Evolutionary conservation across 2,329 filamentous ascomycete genomes (phyloP).

Genomic region (Penicillium capsulatum): DNA sequence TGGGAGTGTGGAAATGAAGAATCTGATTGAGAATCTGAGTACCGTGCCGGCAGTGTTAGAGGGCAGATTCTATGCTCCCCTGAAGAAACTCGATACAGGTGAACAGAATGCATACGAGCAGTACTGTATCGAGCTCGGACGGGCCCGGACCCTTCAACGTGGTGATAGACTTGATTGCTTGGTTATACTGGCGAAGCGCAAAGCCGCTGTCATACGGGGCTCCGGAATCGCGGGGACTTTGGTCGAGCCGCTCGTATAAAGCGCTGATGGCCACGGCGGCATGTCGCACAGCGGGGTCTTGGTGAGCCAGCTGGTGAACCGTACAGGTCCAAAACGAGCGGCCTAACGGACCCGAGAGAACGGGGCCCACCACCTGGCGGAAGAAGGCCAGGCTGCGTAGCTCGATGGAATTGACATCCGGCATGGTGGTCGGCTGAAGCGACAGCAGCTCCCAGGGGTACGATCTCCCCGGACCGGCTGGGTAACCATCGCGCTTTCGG

Average conservation of each 20-base stretch:
- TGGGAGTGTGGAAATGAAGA: conserved; percentile 1
- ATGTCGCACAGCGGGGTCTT: conserved; percentile 4
- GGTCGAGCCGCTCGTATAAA: conserved; percentile 2
- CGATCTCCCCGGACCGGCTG: background rate
- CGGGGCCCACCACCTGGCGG: conserved; percentile 3
- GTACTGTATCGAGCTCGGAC: conserved; percentile 1
- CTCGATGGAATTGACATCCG: background rate
- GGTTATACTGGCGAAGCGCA: conserved; percentile 4
- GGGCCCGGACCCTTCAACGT: conserved; percentile 2
- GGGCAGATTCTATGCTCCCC: conserved; percentile 1
- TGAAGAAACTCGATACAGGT: conserved; percentile 4
- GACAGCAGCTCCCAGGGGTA: background rate
- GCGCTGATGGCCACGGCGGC: conserved; percentile 4
- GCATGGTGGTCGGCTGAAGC: conserved; percentile 2
- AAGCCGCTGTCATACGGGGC: background rate
- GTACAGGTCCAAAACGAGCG: conserved; percentile 6
- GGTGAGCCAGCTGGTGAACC: conserved; percentile 1
- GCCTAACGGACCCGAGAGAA: conserved; percentile 3
- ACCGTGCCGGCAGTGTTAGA: conserved; percentile 4
- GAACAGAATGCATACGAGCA: conserved; percentile 5
- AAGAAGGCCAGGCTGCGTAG: conserved; percentile 6
- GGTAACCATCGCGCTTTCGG: conserved; percentile 9
- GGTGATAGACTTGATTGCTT: conserved; percentile 3
- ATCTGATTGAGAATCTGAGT: conserved; percentile 3
- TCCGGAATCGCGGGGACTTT: background rate